A percentile compares a stretch with the other conserved stretches of the same genome.
phyloP scores from a whole-genome alignment of 345 rosid species.

The Turritis glabra region DNA sequence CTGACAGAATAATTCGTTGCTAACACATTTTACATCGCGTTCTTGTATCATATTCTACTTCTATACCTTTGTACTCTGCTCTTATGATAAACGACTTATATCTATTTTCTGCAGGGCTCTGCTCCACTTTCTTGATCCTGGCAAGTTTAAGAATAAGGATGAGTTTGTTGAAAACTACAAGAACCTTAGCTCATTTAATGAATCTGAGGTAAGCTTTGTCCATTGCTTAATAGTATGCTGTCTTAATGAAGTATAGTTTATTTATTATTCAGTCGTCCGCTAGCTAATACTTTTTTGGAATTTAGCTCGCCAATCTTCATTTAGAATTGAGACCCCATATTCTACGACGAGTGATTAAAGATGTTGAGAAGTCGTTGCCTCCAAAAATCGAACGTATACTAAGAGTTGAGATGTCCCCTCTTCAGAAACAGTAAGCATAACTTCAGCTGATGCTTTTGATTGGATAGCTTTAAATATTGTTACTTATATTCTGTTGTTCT shows the following conservation, averaged over 20 bases:
- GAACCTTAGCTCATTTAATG: slow-evolving; percentile 96
- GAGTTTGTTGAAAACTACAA: slow-evolving; percentile 95
- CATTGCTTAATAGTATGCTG: background rate
- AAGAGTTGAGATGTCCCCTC: slow-evolving; percentile 99
- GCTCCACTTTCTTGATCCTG: slow-evolving; percentile 93
- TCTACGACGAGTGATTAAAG: slow-evolving; percentile 96
- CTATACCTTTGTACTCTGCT: background rate
- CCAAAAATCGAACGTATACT: slow-evolving; percentile 98
- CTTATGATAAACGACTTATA: background rate
- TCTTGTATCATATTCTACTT: slow-evolving; percentile 7
- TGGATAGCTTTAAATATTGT: background rate
- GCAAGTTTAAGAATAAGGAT: slow-evolving; percentile 91
- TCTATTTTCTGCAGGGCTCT: slow-evolving; percentile 69
- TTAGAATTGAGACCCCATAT: slow-evolving; percentile 98
- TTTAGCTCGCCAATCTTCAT: slow-evolving; percentile 96
- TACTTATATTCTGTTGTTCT: slow-evolving; percentile 16
- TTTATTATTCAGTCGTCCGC: slow-evolving; percentile 3
- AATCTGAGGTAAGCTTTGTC: slow-evolving; percentile 66
- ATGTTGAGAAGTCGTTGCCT: slow-evolving; percentile 98
- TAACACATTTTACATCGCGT: background rate
- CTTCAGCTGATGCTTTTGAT: slow-evolving; percentile 13
- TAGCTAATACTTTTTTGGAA: slow-evolving; percentile 25
- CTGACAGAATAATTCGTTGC: slow-evolving; percentile 13
- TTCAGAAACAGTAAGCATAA: slow-evolving; percentile 87
- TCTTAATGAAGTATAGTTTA: background rate